These are phyloP conservation scores for Canavalia ensiformis DNA, from an alignment of 306 rosid species.

Conservation along the genomic window DNA sequence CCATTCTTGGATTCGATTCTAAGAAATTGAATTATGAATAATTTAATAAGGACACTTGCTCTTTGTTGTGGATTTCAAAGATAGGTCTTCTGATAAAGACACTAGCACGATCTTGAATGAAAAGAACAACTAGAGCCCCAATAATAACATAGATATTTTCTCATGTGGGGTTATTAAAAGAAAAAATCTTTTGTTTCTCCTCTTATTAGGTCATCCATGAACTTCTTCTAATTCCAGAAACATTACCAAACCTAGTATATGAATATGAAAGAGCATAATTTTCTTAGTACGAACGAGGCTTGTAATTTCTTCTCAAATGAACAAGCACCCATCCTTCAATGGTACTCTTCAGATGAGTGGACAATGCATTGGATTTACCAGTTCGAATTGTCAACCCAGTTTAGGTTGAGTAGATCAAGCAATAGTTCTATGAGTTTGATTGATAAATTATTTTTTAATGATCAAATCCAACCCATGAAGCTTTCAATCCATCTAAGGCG, in stretches of 20 bases:
- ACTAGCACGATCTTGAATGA: slow-evolving; percentile 91
- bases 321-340: slow-evolving; percentile 86
- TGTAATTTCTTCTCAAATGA: slow-evolving; percentile 91
- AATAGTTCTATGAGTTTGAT: too few species aligned
- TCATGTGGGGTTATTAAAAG: slow-evolving; percentile 62
- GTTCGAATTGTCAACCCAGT: too few species aligned
- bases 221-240: slow-evolving; percentile 74
- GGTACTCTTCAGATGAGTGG: slow-evolving; percentile 86
- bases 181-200: slow-evolving; percentile 56
- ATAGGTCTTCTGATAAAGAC: slow-evolving; percentile 91
- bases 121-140: slow-evolving; percentile 59
- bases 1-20: slow-evolving; percentile 55
- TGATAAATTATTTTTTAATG: too few species aligned
- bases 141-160: slow-evolving; percentile 61
- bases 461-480: too few species aligned
- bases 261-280: slow-evolving; percentile 92
- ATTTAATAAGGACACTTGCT: slow-evolving; percentile 50
- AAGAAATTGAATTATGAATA: slow-evolving; percentile 59
- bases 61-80: slow-evolving; percentile 67
- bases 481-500: too few species aligned
- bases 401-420: too few species aligned
- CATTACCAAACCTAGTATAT: slow-evolving; percentile 67
- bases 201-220: slow-evolving; percentile 45
- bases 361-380: background rate
- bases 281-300: slow-evolving; percentile 82